Percentiles rank a stretch among this genome's conserved stretches.
Conservation (phyloP, 2,329 filamentous ascomycete genomes). For the Clathrospora elynae region DNA sequence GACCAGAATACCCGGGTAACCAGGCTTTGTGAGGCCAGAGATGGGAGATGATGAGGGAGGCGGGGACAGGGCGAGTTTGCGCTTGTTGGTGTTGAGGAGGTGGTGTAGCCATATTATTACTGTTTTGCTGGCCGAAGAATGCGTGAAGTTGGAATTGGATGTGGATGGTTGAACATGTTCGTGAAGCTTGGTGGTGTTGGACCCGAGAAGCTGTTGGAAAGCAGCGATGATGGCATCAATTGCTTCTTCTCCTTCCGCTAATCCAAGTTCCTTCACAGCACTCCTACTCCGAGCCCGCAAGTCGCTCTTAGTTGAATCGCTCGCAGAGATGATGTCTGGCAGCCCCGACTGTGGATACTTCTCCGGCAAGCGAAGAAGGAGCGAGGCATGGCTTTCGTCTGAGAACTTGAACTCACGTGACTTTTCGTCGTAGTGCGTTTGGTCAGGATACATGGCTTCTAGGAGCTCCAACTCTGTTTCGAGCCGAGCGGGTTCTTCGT, state of each 20-base stretch:
- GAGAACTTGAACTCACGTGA: conserved; percentile 49
- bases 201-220: conserved; percentile 40
- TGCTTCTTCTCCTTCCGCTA: conserved; percentile 50
- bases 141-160: too few relatives aligned
- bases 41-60: conserved; percentile 34
- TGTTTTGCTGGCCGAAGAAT: too few relatives aligned
- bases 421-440: conserved; percentile 42
- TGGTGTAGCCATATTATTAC: conserved; percentile 55
- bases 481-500: conserved; percentile 30
- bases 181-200: not conserved
- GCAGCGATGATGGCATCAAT: conserved; percentile 50
- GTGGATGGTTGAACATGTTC: too few relatives aligned
- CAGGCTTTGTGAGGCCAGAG: conserved; percentile 54
- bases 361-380: conserved; percentile 49
- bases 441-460: conserved; percentile 53
- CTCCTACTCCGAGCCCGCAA: conserved; percentile 42
- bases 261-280: conserved; percentile 28
- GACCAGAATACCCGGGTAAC: conserved; percentile 54
- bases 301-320: conserved; percentile 43
- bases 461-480: conserved; percentile 50
- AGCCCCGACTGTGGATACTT: conserved; percentile 45
- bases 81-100: conserved; percentile 53
- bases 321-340: conserved; percentile 50
- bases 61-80: conserved; percentile 50
- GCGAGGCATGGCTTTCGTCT: conserved; percentile 25